Percentiles rank a stretch among this genome's conserved stretches.
These are phyloP conservation scores for Leptoxyphium fumago DNA, from an alignment of 2,329 filamentous ascomycete genomes.

Conservation along the genomic window DNA sequence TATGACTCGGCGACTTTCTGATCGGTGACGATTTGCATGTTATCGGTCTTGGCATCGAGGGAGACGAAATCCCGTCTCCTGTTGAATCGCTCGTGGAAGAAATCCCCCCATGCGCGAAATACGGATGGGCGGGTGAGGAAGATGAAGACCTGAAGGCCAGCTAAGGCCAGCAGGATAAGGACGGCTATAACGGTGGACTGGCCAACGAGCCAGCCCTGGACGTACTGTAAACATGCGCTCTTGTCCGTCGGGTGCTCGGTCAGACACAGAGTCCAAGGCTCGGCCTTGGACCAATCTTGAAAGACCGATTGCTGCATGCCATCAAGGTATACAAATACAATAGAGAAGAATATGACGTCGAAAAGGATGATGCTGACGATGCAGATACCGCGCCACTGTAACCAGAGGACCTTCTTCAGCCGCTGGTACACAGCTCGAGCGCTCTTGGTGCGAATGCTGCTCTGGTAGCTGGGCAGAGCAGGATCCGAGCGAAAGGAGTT, in stretches of 20 bases:
- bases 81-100: slow-evolving; percentile 36
- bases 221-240: slow-evolving; percentile 47
- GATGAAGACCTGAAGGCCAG: slow-evolving; percentile 70
- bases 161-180: slow-evolving; percentile 64
- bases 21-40: slow-evolving; percentile 11
- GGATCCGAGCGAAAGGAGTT: slow-evolving; percentile 52
- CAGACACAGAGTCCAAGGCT: slow-evolving; percentile 63
- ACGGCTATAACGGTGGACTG: slow-evolving; percentile 68
- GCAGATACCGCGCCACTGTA: slow-evolving; percentile 88
- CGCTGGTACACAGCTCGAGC: slow-evolving; percentile 79
- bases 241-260: slow-evolving; percentile 43
- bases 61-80: slow-evolving; percentile 73
- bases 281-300: slow-evolving; percentile 40
- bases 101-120: slow-evolving; percentile 65
- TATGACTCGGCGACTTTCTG: slow-evolving; percentile 5
- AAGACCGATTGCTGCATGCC: slow-evolving; percentile 47
- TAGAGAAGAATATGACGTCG: slow-evolving; percentile 86
- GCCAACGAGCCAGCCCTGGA: slow-evolving; percentile 50
- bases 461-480: slow-evolving; percentile 57
- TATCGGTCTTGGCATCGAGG: slow-evolving; percentile 46
- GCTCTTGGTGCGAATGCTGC: slow-evolving; percentile 63
- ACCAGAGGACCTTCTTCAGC: slow-evolving; percentile 68
- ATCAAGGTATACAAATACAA: slow-evolving; percentile 81
- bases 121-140: slow-evolving; percentile 76
- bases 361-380: slow-evolving; percentile 81